phyloP scores from a whole-genome alignment of 345 rosid genomes.

The Melaleuca alternifolia region DNA sequence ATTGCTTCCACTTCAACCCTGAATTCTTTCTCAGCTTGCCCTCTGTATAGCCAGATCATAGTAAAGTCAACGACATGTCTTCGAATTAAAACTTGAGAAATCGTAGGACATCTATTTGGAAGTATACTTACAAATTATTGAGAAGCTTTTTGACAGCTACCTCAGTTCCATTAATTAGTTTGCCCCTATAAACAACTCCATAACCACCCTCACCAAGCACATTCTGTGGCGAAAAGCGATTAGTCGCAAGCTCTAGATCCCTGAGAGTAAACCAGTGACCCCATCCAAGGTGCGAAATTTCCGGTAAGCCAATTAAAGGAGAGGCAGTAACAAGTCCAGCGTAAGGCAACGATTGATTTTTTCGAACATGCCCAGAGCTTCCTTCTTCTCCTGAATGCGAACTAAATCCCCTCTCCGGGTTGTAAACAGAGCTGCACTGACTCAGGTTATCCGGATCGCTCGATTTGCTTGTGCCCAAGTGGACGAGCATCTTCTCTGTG shows the following conservation, averaged over 20 bases:
- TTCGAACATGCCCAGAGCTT: constrained; percentile 52
- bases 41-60: constrained; percentile 32
- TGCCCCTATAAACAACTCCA: constrained; percentile 88
- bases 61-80: neutral
- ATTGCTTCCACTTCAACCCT: constrained; percentile 97
- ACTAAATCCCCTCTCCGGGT: constrained; percentile 58
- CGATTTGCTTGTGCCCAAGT: constrained; percentile 54
- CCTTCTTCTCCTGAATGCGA: constrained; percentile 95
- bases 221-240: constrained; percentile 64
- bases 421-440: constrained; percentile 65
- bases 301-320: constrained; percentile 88
- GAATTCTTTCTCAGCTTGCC: constrained; percentile 97
- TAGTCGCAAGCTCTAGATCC: constrained; percentile 85
- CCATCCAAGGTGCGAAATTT: constrained; percentile 96
- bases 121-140: constrained; percentile 70
- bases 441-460: constrained; percentile 78
- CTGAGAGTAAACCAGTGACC: constrained; percentile 99
- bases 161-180: constrained; percentile 77
- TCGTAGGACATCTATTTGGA: neutral
- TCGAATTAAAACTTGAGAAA: neutral
- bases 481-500: constrained; percentile 45
- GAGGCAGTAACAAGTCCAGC: constrained; percentile 70
- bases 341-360: constrained; percentile 37
- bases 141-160: constrained; percentile 98
- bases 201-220: constrained; percentile 98